Evolutionary conservation across 768 basidiomycete species (phyloP), one percentile per base, ranked within the genome.

Genomic region (Coprinopsis cinerea): DNA sequence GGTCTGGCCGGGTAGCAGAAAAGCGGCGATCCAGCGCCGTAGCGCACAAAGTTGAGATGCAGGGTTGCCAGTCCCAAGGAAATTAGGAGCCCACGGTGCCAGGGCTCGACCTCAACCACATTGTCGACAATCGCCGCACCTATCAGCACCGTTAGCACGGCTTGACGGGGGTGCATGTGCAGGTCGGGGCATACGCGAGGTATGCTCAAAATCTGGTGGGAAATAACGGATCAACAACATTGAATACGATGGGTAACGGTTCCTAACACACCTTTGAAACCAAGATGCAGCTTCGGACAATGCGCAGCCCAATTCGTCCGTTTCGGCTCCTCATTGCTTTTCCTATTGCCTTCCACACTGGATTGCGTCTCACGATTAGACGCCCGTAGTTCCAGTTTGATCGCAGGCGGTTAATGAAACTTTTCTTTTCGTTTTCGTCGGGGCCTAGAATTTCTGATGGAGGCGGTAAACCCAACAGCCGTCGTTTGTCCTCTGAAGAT

Each of bases 51-150:
- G 23, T 45, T 22, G 41, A 51, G 26, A 52, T 56, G 55, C 22
- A 56, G 47, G 9, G 39, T 44, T 6, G 51, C 35, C 32, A 53
- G 34, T 17, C 49, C 55, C 32, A 53, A 35, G 24, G 51, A 53
- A 25, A 39, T 28, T 2, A 54, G 17, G 2, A 54, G 13, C 20
- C 53, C 47, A 15, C 44, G 44, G 20, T 51, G n/a, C 50, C 50
- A 51, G 13, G 50, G 50, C n/a, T 51, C 50, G 20, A 49, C 48
- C 14, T 57, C 53, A 4, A 49, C 2, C 4, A 50, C 51, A 15
- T 53, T 53, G 26, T 57, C 56, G 11, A 37, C 37, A 20, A 57
- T 23, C 3, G 53, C 56, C 26, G 48, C 44, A 37, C 37, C 53
- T 4, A 52, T 15, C 35, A 57, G 51, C n/a, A 35, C 27, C 4